Base-by-base conservation (phyloP, 805 yeast species). In the Saturnispora zaruensis region DNA sequence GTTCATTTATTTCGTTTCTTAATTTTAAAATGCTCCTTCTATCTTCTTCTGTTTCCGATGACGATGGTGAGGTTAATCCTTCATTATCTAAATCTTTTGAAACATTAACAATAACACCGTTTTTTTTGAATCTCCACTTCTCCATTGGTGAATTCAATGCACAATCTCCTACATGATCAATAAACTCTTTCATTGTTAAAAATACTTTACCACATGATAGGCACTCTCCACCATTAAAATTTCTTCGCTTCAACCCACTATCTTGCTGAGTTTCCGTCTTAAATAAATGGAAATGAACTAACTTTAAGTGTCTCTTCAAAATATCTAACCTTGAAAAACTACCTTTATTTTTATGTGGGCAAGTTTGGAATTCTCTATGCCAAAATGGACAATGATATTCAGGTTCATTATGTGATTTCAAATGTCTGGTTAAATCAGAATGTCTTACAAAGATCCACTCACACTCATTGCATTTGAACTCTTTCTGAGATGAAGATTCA, bases 291-390 rank as follows among this genome's bases (percentile, higher is more conserved):
- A 73, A 81, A 64, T 85, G 93, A 41, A 84, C 87, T 38, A 84
- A 70, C 47, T 77, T 72, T 49, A 85, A 66, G 64, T 85, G 93
- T 42, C 93, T 72, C 56, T 84, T 84, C 54, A 84, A 68, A 28
- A 85, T 90, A 59, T 85, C 93, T 52, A 83, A 66, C 42, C 93
- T 70, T 57, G 79, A 80, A 66, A 85, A 85, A 0, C 87, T 77
- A 14, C 91, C 90, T 20, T 84, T 87, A 55, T 82, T 83, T 49
- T 84, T 72, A 63, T 84, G 93, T 5, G 68, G 66, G 61, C 90
- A 84, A 6, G 84, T 76, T 4, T 82, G 79, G 55, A 57, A 64
- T 56, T 81, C 85, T 24, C 73, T 69, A 49, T 72, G 72, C 85
- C 86, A 83, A 65, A 73, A 84, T 3, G 91, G 91, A 60, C 91